Percentiles rank a stretch among this genome's conserved stretches.
These are phyloP conservation scores for Pseudotulostoma volvatum DNA, from an alignment of 495 filamentous ascomycete species.

Conservation along the genomic window DNA sequence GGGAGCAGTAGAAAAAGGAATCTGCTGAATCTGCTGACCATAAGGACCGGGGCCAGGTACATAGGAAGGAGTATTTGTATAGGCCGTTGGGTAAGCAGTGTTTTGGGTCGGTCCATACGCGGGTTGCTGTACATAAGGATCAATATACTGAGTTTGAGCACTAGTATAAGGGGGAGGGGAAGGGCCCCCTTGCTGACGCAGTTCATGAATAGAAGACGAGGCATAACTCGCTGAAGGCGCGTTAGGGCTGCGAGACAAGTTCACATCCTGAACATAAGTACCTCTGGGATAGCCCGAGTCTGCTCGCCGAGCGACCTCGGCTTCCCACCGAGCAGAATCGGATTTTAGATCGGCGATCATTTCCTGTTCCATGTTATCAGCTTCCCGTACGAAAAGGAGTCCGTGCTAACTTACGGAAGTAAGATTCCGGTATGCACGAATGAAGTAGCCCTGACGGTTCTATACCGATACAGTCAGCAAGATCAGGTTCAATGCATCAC, in stretches of 20 bases:
- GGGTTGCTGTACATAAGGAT: slow-evolving; percentile 20
- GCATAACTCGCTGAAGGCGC: slow-evolving; percentile 5
- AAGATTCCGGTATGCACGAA: slow-evolving; percentile 74
- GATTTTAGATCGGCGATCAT: slow-evolving; percentile 78
- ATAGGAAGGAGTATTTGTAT: slow-evolving; percentile 3
- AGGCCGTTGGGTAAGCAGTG: slow-evolving; percentile 2
- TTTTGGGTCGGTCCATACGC: slow-evolving; percentile 19
- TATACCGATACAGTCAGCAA: slow-evolving; percentile 5
- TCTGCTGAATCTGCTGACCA: slow-evolving; percentile 24
- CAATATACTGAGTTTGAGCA: slow-evolving; percentile 13
- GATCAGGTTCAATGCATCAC: background rate
- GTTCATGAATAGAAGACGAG: slow-evolving; percentile 3
- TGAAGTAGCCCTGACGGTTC: slow-evolving; percentile 63
- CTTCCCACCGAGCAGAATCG: slow-evolving; percentile 68
- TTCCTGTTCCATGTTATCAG: slow-evolving; percentile 50
- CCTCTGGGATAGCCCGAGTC: slow-evolving; percentile 31
- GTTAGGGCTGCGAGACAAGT: slow-evolving; percentile 14
- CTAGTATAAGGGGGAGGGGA: slow-evolving; percentile 15
- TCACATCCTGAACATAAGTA: slow-evolving; percentile 25
- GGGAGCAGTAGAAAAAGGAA: slow-evolving; percentile 21
- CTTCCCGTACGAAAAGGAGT: too few species aligned
- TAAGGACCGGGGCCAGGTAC: slow-evolving; percentile 9
- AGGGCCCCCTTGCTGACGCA: slow-evolving; percentile 2
- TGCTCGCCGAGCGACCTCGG: slow-evolving; percentile 41
- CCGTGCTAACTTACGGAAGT: slow-evolving; percentile 50